Conservation (phyloP, 192 early-diverging fungal genomes). For the Backusella morwellensis region DNA sequence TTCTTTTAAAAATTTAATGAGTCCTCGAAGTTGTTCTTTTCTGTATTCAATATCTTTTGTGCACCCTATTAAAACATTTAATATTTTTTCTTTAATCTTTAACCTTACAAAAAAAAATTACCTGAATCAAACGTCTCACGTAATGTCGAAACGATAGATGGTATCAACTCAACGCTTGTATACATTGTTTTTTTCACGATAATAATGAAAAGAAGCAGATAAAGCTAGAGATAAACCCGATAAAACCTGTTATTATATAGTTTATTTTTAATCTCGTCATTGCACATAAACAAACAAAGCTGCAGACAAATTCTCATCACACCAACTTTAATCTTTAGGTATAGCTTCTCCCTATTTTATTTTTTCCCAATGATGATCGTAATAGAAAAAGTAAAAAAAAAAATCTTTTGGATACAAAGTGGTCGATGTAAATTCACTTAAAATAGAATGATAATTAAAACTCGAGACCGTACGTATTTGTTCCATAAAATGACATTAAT, state of each 20-base stretch:
- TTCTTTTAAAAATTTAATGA: neutral
- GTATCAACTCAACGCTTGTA: neutral
- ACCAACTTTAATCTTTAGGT: neutral
- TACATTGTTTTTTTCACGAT: neutral
- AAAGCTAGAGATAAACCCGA: neutral
- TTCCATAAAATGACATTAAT: no score
- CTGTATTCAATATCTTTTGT: conserved; percentile 1
- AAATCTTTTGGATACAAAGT: no score
- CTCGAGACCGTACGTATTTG: no score
- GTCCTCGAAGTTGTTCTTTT: neutral
- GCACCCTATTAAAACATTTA: neutral
- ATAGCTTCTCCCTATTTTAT: no score
- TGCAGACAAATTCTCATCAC: neutral
- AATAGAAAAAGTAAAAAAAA: no score
- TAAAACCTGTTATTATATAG: neutral
- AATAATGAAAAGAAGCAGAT: neutral
- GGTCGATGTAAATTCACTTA: no score
- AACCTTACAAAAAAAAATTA: neutral
- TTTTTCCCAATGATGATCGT: no score
- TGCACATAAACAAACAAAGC: neutral
- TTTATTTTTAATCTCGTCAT: neutral
- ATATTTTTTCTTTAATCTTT: neutral
- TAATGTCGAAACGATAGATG: neutral
- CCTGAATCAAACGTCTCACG: neutral
- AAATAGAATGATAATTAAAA: no score